These are phyloP conservation scores for Boletus edulis DNA, from an alignment of 768 basidiomycete species.

Conservation along the genomic window DNA sequence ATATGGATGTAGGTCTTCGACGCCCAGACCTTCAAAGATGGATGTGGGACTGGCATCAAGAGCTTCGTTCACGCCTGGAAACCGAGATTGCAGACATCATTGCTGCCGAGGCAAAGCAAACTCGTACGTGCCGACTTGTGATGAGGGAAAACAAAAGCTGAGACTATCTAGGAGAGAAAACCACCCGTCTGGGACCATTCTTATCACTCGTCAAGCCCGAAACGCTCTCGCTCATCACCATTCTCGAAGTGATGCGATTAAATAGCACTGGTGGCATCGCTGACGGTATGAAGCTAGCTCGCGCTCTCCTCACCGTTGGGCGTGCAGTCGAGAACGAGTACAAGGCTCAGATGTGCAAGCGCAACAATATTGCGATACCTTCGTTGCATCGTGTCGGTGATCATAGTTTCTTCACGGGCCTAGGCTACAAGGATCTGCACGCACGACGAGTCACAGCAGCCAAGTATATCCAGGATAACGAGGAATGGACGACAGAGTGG, in stretches of 20 bases:
- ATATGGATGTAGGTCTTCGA: slow-evolving; percentile 41
- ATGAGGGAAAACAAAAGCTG: neutral
- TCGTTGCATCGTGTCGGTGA: slow-evolving; percentile 25
- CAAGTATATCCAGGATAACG: slow-evolving; percentile 60
- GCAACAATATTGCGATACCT: slow-evolving; percentile 55
- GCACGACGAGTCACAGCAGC: slow-evolving; percentile 65
- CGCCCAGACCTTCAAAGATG: slow-evolving; percentile 58
- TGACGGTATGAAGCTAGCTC: slow-evolving; percentile 87
- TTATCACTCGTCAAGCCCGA: slow-evolving; percentile 71
- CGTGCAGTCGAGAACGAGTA: slow-evolving; percentile 88
- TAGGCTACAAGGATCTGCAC: slow-evolving; percentile 60
- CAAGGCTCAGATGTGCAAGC: slow-evolving; percentile 76
- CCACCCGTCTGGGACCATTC: slow-evolving; percentile 59
- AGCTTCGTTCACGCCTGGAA: slow-evolving; percentile 50
- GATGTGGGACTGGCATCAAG: slow-evolving; percentile 87
- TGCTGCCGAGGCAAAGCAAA: slow-evolving; percentile 32
- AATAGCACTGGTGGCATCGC: slow-evolving; percentile 73
- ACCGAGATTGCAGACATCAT: slow-evolving; percentile 49
- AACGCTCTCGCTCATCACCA: slow-evolving; percentile 83
- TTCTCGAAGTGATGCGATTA: slow-evolving; percentile 84
- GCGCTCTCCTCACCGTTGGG: slow-evolving; percentile 78
- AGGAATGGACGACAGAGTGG: slow-evolving; percentile 82
- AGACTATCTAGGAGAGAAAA: slow-evolving; percentile 10
- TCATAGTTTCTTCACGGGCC: slow-evolving; percentile 51
- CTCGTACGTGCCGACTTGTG: slow-evolving; percentile 12